Percentiles rank a stretch among this genome's conserved stretches.
Conservation (phyloP, 2,329 filamentous ascomycete genomes). For the Alternaria longipes region DNA sequence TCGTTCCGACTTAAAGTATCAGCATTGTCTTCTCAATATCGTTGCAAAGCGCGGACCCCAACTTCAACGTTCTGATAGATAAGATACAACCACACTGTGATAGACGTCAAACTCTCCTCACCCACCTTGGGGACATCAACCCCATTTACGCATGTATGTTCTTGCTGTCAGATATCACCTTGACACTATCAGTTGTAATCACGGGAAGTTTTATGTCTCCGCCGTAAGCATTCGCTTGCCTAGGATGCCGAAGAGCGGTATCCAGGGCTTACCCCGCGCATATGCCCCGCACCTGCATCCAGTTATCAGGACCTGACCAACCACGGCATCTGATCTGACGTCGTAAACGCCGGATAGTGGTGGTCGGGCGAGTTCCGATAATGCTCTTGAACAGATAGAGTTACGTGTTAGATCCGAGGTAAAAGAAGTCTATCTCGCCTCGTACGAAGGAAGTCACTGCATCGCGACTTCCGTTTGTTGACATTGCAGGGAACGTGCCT, state of each 20-base stretch:
- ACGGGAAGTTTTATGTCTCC: background rate
- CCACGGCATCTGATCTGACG: background rate
- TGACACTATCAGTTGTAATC: background rate
- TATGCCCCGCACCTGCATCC: background rate
- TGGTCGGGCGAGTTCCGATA: constrained; percentile 3
- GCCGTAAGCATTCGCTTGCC: background rate
- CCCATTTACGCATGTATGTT: background rate
- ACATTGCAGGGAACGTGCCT: background rate
- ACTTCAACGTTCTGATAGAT: too few species aligned
- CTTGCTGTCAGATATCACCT: background rate
- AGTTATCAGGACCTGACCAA: background rate
- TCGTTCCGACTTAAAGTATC: too few species aligned
- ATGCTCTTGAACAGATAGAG: background rate
- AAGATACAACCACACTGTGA: too few species aligned
- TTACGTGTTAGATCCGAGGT: constrained; percentile 9
- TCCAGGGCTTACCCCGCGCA: background rate
- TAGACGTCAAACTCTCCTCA: too few species aligned
- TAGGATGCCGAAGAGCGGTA: background rate
- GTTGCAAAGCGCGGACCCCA: too few species aligned
- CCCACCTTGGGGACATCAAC: background rate
- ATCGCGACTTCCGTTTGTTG: background rate
- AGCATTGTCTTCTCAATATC: too few species aligned
- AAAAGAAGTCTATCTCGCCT: background rate
- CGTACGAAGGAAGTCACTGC: background rate
- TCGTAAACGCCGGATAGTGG: constrained; percentile 1